A percentile compares a stretch with the other conserved stretches of the same genome.
Conservation (phyloP, 495 filamentous ascomycete genomes). For the Talaromyces adpressus region DNA sequence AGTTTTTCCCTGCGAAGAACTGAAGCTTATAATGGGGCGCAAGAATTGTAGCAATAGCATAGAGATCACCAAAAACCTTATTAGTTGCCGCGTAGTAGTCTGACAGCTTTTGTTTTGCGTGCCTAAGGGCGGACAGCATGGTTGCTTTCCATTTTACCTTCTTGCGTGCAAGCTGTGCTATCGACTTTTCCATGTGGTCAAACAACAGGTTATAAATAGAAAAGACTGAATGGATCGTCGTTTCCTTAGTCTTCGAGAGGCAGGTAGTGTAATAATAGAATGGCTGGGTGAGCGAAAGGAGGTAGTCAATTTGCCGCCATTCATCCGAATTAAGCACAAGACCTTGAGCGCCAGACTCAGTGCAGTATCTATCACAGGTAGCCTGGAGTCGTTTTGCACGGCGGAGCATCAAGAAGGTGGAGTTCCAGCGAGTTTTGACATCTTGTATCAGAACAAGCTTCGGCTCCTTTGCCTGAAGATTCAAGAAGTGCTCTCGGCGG, state of each 20-base stretch:
- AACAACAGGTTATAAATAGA: constrained; percentile 14
- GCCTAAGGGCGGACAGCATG: constrained; percentile 9
- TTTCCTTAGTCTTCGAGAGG: constrained; percentile 11
- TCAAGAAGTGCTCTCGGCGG: constrained; percentile 8
- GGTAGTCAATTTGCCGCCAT: constrained; percentile 17
- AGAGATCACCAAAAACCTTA: background rate
- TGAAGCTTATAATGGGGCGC: background rate
- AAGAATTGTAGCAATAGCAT: background rate
- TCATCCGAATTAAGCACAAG: constrained; percentile 9
- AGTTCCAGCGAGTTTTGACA: constrained; percentile 9
- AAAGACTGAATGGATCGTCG: constrained; percentile 12
- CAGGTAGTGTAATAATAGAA: constrained; percentile 12
- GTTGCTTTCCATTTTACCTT: constrained; percentile 11
- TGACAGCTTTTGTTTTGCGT: background rate
- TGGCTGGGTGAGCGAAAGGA: constrained; percentile 6
- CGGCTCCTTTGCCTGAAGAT: constrained; percentile 8
- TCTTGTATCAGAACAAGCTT: constrained; percentile 17
- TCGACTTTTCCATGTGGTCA: constrained; percentile 5
- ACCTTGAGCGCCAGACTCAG: constrained; percentile 3
- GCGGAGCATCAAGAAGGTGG: constrained; percentile 11
- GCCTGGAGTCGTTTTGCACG: constrained; percentile 11
- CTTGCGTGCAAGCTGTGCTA: constrained; percentile 6
- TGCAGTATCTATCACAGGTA: constrained; percentile 11
- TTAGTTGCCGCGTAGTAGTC: background rate
- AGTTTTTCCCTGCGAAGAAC: background rate